Conservation (phyloP, 306 rosid genomes). For the Abrus precatorius region DNA sequence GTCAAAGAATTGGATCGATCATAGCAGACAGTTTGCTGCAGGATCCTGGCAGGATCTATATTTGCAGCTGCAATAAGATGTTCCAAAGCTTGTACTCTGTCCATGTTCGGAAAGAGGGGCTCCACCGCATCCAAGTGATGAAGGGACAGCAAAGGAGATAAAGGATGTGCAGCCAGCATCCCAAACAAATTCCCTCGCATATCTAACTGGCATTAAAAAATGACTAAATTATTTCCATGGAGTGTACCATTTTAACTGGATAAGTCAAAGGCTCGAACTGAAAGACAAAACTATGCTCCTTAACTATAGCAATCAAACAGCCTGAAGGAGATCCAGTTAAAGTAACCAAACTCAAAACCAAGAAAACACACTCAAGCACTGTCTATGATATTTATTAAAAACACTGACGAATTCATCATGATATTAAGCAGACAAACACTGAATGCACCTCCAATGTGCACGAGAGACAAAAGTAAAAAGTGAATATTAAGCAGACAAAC, state of each 20-base stretch:
- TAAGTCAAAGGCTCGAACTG: conserved; percentile 6
- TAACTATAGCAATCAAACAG: conserved; percentile 1
- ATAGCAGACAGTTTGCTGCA: conserved; percentile 92
- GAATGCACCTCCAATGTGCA: conserved; percentile 30
- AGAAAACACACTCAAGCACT: conserved; percentile 6
- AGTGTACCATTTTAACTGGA: conserved; percentile 7
- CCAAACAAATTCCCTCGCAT: conserved; percentile 91
- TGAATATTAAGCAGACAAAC: not conserved
- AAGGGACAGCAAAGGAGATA: conserved; percentile 84
- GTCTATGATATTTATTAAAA: conserved; percentile 4
- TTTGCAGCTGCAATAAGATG: conserved; percentile 77
- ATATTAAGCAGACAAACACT: conserved; percentile 4
- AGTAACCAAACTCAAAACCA: conserved; percentile 17
- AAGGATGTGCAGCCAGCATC: conserved; percentile 83
- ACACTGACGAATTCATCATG: not conserved
- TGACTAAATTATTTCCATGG: not conserved
- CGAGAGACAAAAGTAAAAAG: not conserved
- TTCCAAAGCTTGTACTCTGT: conserved; percentile 68
- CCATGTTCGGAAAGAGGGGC: conserved; percentile 78
- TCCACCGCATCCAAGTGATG: conserved; percentile 88
- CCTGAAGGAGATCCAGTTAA: conserved; percentile 10
- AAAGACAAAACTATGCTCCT: conserved; percentile 7
- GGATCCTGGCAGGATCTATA: conserved; percentile 76
- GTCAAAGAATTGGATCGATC: conserved; percentile 70
- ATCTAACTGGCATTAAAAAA: conserved; percentile 68